These are phyloP conservation scores for Trypanosoma cruzi DNA, from an alignment of 208 protist species.

Conservation along the genomic window DNA sequence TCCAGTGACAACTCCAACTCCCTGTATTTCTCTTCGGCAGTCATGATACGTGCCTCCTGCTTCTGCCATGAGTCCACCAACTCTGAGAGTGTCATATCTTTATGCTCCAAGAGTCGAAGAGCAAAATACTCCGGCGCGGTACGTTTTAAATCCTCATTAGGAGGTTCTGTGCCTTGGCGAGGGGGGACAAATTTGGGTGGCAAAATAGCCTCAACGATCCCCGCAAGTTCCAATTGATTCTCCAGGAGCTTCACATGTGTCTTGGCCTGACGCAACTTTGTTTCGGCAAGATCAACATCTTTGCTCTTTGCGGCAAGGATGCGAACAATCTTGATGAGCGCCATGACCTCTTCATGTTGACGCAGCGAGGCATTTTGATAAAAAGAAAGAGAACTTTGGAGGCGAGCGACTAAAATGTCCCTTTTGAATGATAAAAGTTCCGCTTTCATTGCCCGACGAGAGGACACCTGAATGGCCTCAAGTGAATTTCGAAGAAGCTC, in stretches of 20 bases:
- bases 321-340: conserved; percentile 67
- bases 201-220: conserved; percentile 53
- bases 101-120: conserved; percentile 65
- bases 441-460: conserved; percentile 38
- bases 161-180: conserved; percentile 21
- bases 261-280: conserved; percentile 43
- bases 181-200: conserved; percentile 27
- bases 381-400: conserved; percentile 49
- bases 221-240: conserved; percentile 61
- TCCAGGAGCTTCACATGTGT: conserved; percentile 72
- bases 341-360: conserved; percentile 57
- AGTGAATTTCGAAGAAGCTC: conserved; percentile 37
- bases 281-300: conserved; percentile 37
- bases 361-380: conserved; percentile 40
- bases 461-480: conserved; percentile 28
- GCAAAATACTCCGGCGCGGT: conserved; percentile 79
- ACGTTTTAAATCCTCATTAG: conserved; percentile 14
- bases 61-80: conserved; percentile 70
- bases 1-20: conserved; percentile 37
- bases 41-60: conserved; percentile 55
- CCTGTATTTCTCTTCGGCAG: conserved; percentile 39
- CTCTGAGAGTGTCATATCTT: conserved; percentile 79
- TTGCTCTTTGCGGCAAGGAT: conserved; percentile 53
- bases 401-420: conserved; percentile 45
- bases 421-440: conserved; percentile 45